phyloP scores from a whole-genome alignment of 352 stramenopile genomes.

The Phytophthora kernoviae region DNA sequence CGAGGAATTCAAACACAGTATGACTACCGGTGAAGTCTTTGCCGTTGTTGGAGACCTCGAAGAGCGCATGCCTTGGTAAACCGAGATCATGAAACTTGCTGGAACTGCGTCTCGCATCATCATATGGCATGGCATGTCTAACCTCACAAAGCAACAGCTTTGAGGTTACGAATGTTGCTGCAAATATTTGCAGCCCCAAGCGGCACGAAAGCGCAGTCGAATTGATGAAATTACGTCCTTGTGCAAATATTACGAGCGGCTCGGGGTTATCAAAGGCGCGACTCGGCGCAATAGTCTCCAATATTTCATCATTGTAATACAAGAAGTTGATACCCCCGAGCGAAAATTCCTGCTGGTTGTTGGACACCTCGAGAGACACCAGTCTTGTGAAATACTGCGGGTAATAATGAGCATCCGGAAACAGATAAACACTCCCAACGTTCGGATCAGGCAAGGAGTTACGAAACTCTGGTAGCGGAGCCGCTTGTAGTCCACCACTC shows the following conservation, averaged over 20 bases:
- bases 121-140: slow-evolving; percentile 35
- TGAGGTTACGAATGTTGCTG: slow-evolving; percentile 87
- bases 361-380: slow-evolving; percentile 93
- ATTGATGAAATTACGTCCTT: slow-evolving; percentile 92
- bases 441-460: slow-evolving; percentile 65
- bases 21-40: slow-evolving; percentile 91
- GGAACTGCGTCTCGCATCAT: slow-evolving; percentile 29
- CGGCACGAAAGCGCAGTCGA: slow-evolving; percentile 89
- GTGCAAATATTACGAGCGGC: slow-evolving; percentile 65
- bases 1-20: slow-evolving; percentile 73
- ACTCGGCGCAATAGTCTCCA: slow-evolving; percentile 68
- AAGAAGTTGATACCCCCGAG: slow-evolving; percentile 91
- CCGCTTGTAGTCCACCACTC: slow-evolving; percentile 56
- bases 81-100: slow-evolving; percentile 22
- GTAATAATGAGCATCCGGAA: slow-evolving; percentile 85
- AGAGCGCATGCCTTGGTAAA: slow-evolving; percentile 52
- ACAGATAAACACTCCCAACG: slow-evolving; percentile 72
- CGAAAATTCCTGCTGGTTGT: slow-evolving; percentile 96
- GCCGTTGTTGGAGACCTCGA: slow-evolving; percentile 96
- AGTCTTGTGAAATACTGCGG: slow-evolving; percentile 88
- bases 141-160: slow-evolving; percentile 92
- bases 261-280: slow-evolving; percentile 48
- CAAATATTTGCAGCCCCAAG: slow-evolving; percentile 78
- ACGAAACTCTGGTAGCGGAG: slow-evolving; percentile 75
- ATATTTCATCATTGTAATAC: slow-evolving; percentile 89